Conservation (phyloP, 169 alveolate species). For the Plasmodium vivax region DNA sequence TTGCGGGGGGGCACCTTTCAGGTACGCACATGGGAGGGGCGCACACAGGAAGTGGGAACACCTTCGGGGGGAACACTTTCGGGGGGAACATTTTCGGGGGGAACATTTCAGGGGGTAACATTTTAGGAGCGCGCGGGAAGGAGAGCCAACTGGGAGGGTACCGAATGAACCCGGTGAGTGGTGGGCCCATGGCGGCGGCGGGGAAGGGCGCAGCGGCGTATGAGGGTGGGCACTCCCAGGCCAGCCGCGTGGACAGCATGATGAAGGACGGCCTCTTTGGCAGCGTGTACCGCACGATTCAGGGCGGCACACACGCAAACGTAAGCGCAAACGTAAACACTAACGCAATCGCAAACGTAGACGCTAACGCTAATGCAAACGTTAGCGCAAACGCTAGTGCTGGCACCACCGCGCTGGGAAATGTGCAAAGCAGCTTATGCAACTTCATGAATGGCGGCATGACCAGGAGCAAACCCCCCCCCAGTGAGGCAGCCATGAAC, state of each 20-base stretch:
- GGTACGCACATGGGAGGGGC: no score
- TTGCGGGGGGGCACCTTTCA: not conserved
- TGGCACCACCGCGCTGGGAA: not conserved
- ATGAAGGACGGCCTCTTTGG: constrained; percentile 25
- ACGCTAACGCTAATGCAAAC: not conserved
- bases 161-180: not conserved
- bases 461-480: not conserved
- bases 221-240: not conserved
- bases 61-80: not conserved
- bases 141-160: not conserved
- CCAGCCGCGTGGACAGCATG: not conserved
- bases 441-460: not conserved
- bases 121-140: not conserved
- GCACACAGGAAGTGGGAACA: no score
- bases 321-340: not conserved
- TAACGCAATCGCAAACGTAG: not conserved
- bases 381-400: not conserved
- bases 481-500: not conserved
- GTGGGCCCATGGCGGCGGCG: not conserved
- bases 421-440: not conserved
- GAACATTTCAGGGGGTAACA: no score
- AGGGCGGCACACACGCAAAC: not conserved
- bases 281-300: constrained; percentile 10
- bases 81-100: not conserved
- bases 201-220: not conserved